These are phyloP conservation scores for Cardiosporidium cionae DNA, from an alignment of 169 alveolate genomes.

Conservation along the genomic window DNA sequence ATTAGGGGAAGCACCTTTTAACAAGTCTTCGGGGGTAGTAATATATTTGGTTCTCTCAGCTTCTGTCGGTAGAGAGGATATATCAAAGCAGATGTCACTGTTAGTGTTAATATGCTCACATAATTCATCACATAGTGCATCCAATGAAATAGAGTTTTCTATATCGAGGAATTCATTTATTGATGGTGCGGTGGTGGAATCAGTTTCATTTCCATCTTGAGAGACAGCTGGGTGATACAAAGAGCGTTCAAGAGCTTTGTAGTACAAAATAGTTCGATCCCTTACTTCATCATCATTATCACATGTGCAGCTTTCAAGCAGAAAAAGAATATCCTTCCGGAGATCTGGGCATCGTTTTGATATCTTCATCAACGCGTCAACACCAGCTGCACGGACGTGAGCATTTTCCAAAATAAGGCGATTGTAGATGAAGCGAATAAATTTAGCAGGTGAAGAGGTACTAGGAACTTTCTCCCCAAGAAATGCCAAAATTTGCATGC, in stretches of 20 bases:
- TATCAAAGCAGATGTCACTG: not conserved
- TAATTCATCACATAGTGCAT: not conserved
- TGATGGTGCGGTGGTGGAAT: not conserved
- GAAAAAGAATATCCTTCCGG: slow-evolving; percentile 10
- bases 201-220: not conserved
- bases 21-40: no score
- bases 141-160: not conserved
- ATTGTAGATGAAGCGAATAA: slow-evolving; percentile 90
- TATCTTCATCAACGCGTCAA: slow-evolving; percentile 85
- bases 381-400: slow-evolving; percentile 91
- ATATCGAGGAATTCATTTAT: not conserved
- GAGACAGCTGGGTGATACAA: not conserved
- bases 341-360: slow-evolving; percentile 40
- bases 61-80: not conserved
- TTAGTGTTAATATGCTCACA: not conserved
- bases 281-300: slow-evolving; percentile 42
- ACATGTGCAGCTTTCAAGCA: slow-evolving; percentile 14
- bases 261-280: not conserved
- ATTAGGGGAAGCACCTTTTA: not conserved
- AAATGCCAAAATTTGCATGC: slow-evolving; percentile 45
- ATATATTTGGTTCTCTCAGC: not conserved
- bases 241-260: slow-evolving; percentile 1
- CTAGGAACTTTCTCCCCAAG: slow-evolving; percentile 61
- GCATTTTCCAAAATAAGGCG: slow-evolving; percentile 90
- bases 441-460: slow-evolving; percentile 77